Base-by-base conservation (phyloP, 768 basidiomycete species). In the Tulasnella sp. region DNA sequence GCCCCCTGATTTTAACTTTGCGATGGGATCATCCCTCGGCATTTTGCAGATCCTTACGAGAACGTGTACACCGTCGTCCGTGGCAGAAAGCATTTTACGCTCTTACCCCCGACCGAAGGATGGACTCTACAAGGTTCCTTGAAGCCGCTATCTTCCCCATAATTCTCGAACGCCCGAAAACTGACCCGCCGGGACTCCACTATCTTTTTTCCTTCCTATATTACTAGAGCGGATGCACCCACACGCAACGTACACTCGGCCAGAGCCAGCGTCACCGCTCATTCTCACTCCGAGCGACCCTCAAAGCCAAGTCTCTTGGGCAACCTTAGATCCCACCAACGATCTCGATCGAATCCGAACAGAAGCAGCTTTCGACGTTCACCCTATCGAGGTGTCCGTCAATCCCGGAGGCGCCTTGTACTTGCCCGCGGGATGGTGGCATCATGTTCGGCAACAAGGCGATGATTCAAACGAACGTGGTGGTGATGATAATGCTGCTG, bases 371-470 rank as follows among this genome's bases (percentile, higher is more conserved):
- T 82, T 85, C 0, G 88, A 88, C 36, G 88, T 92, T 0, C 88
- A 89, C 74, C 92, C 95, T 1, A 88, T 96, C 44, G 86, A 88
- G 18, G 88, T 97, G 36, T 90, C 89, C 0, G 83, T 98, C 9
- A 81, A 86, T 5, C 89, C 90, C 8, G 96, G 96, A 4, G 93
- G 97, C 81, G 91, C 92, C 0, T 85, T 98, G 27, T 97, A 95
- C 85, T 89, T 98, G 27, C 97, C 97, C n/a, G 89, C 92, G 6
- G 92, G 94, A 0, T 98, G 97, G 97, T 97, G 93, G 92, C 96
- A 97, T 84, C 89, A 94, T 83, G 95, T 97, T 46, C 88, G 90
- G 56, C 96, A 98, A 83, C 86, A 89, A 4, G 89, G 88, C 4
- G 56, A 58, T 58, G n/a, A 31, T 27, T 36, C 27, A 7, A 7